Base-by-base conservation (phyloP, 495 filamentous ascomycete species). In the Podospora australis region DNA sequence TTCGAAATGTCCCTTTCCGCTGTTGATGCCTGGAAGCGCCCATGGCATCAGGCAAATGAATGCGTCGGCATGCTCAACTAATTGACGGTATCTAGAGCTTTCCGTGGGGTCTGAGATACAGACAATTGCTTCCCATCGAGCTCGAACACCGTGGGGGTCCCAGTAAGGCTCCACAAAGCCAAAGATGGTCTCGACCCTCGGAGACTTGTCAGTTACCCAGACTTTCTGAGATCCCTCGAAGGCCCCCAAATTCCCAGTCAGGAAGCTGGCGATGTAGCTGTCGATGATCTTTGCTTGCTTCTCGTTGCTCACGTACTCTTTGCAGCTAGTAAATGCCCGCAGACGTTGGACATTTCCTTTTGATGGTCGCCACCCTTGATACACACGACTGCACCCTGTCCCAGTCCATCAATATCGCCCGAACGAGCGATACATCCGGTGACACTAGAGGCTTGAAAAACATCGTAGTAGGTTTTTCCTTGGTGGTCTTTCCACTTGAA, bases 161-260 rank as follows among this genome's bases (percentile, higher is more conserved):
- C 70, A 55, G 49, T 78, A 75, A 16, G 73, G 65, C 46, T 77
- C 72, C 1, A 77, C 60, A 48, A 77, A 75, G 1, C 71, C 72
- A 48, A 74, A 58, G 1, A 76, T 66, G 23, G 59, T 69, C 48
- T 74, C 74, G 1, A 78, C 62, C 2, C 46, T 49, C 1, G 74
- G 59, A 11, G 44, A 54, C 23, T 59, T 66, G 46, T 76, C 74
- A 8, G 45, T 55, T 1, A 73, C 62, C 71, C 70, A 75, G n/a
- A 54, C 49, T 1, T 57, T 48, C 47, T 66, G 70, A 0, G 70
- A 67, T 0, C 64, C 54, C 23, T 60, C 58, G 49, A 66, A 72
- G 9, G 50, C 32, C 13, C 67, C 55, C 7, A 73, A 14, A 48
- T 54, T 59, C 6, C 71, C 70, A 9, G 63, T 66, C 11, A 22